These are phyloP conservation scores for Leptodontidium sp. DNA, from an alignment of 2,329 filamentous ascomycete genomes.

Conservation along the genomic window DNA sequence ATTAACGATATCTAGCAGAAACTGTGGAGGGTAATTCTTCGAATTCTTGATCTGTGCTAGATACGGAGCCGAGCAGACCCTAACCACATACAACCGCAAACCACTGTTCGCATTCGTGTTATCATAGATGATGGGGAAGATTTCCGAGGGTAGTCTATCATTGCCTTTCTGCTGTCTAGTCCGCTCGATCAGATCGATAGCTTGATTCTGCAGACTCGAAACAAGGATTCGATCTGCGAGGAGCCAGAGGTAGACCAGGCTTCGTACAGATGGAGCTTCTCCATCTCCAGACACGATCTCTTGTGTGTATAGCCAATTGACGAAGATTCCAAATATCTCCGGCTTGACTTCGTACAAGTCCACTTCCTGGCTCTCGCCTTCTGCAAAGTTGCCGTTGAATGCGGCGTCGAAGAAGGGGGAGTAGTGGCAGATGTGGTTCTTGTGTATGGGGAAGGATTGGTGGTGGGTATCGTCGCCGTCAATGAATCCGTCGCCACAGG, in stretches of 20 bases:
- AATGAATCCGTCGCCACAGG: neutral
- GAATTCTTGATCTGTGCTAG: slow-evolving; percentile 5
- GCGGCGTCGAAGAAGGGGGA: slow-evolving; percentile 29
- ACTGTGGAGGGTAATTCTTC: slow-evolving; percentile 19
- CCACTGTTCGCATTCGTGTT: slow-evolving; percentile 16
- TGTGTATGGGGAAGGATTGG: slow-evolving; percentile 24
- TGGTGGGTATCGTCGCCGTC: slow-evolving; percentile 1
- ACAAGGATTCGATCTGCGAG: slow-evolving; percentile 22
- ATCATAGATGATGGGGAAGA: slow-evolving; percentile 17
- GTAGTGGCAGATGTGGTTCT: slow-evolving; percentile 25
- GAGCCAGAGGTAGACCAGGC: slow-evolving; percentile 22
- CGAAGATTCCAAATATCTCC: slow-evolving; percentile 19
- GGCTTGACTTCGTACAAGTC: slow-evolving; percentile 23
- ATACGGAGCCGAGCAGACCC: slow-evolving; percentile 7
- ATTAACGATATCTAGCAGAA: slow-evolving; percentile 30
- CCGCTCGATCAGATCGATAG: slow-evolving; percentile 11
- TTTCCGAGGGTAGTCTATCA: neutral
- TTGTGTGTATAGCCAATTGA: slow-evolving; percentile 29
- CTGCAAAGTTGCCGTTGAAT: slow-evolving; percentile 23
- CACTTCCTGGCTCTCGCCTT: slow-evolving; percentile 16
- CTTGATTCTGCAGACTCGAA: slow-evolving; percentile 19
- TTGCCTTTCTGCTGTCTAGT: slow-evolving; percentile 5
- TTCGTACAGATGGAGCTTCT: neutral
- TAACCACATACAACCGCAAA: slow-evolving; percentile 17
- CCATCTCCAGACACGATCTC: slow-evolving; percentile 1